phyloP scores from a whole-genome alignment of 2,329 filamentous ascomycete species.

The Fusarium algeriense region DNA sequence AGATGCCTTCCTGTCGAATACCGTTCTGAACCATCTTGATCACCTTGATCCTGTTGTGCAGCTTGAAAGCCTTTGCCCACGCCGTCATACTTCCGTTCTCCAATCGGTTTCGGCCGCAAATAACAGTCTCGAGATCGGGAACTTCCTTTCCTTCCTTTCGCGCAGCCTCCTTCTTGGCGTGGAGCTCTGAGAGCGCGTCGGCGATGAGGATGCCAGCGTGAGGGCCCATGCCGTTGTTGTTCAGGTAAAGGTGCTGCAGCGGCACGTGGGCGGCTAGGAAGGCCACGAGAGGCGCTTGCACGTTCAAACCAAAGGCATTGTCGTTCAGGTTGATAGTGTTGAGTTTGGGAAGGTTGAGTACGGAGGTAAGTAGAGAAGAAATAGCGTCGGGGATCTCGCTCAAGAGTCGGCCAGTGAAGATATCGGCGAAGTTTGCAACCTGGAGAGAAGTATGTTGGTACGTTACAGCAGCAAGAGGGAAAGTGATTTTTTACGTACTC shows the following conservation, averaged over 20 bases:
- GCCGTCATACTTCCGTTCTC: constrained; percentile 97
- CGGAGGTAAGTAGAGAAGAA: constrained; percentile 83
- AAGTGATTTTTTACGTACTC: constrained; percentile 61
- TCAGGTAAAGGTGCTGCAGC: constrained; percentile 92
- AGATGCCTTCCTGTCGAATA: constrained; percentile 93
- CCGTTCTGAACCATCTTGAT: constrained; percentile 99
- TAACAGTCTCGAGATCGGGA: constrained; percentile 91
- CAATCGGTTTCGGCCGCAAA: constrained; percentile 94
- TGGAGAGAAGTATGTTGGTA: constrained; percentile 47
- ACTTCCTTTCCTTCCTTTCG: constrained; percentile 78
- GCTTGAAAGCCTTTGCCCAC: constrained; percentile 88
- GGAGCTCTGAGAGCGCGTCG: constrained; percentile 84
- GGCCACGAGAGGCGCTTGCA: constrained; percentile 89
- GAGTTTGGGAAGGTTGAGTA: constrained; percentile 87
- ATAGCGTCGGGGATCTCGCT: constrained; percentile 94
- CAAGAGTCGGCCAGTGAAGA: constrained; percentile 94
- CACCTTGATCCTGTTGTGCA: constrained; percentile 83
- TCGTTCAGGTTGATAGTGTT: constrained; percentile 96
- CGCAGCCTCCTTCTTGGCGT: constrained; percentile 84
- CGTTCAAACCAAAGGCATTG: constrained; percentile 97
- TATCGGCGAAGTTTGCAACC: constrained; percentile 92
- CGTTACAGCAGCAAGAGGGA: not conserved
- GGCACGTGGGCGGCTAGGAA: constrained; percentile 91
- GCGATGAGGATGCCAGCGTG: constrained; percentile 90
- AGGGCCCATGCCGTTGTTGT: constrained; percentile 97